Evolutionary conservation across 345 rosid species (phyloP).

Genomic region (Boechera divaricarpa): DNA sequence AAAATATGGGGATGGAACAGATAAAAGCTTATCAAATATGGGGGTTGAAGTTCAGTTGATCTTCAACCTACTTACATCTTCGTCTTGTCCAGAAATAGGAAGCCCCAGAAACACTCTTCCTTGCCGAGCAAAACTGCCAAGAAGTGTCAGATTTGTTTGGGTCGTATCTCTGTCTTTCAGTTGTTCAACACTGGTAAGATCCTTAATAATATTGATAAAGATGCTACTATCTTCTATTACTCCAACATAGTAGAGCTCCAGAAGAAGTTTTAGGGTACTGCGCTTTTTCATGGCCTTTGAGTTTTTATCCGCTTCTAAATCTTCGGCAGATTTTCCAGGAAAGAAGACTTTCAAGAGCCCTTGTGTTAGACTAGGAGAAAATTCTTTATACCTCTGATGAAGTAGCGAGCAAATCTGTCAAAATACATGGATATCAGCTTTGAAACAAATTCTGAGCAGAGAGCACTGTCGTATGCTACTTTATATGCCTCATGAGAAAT

Average conservation of each 20-base stretch:
- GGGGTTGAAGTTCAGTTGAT: conserved; percentile 12
- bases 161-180: conserved; percentile 92
- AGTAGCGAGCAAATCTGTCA: conserved; percentile 92
- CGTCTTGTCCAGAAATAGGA: conserved; percentile 89
- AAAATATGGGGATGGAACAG: conserved; percentile 13
- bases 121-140: conserved; percentile 97
- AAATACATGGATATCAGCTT: conserved; percentile 37
- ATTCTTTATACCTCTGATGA: conserved; percentile 96
- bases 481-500: background rate
- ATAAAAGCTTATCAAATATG: conserved; percentile 9
- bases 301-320: conserved; percentile 82
- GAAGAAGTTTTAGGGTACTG: conserved; percentile 85
- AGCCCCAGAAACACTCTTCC: conserved; percentile 93
- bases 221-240: conserved; percentile 81
- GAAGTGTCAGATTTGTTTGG: conserved; percentile 90
- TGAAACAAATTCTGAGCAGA: conserved; percentile 4
- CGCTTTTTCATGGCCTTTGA: conserved; percentile 95
- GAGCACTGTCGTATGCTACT: conserved; percentile 2
- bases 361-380: conserved; percentile 84
- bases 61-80: conserved; percentile 64
- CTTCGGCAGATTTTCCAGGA: conserved; percentile 94
- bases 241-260: conserved; percentile 96
- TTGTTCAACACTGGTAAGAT: conserved; percentile 79
- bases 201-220: conserved; percentile 83
- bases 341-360: conserved; percentile 88